Conservation (phyloP, 352 stramenopile species). For the Phytophthora macrochlamydospora region DNA sequence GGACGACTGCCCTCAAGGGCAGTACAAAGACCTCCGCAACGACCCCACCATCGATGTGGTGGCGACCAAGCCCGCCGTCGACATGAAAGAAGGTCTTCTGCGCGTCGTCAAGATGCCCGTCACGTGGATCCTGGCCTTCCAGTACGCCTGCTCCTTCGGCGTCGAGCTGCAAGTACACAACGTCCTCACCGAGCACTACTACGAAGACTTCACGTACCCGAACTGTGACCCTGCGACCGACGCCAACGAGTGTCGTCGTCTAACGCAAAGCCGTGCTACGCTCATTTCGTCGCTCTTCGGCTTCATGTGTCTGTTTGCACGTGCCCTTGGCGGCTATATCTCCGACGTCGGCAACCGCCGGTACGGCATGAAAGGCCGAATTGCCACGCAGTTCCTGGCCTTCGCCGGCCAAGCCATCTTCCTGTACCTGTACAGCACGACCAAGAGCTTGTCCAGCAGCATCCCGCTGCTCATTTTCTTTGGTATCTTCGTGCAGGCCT, state of each 20-base stretch:
- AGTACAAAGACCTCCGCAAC: conserved; percentile 84
- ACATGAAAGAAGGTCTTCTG: conserved; percentile 40
- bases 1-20: conserved; percentile 93
- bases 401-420: conserved; percentile 78
- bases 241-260: conserved; percentile 27
- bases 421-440: conserved; percentile 86
- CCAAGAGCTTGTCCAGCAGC: conserved; percentile 41
- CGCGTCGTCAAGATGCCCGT: conserved; percentile 58
- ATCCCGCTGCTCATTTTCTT: conserved; percentile 90
- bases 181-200: conserved; percentile 91
- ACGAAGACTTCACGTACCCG: conserved; percentile 77
- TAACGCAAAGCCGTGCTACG: conserved; percentile 50
- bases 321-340: conserved; percentile 81
- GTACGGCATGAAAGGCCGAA: conserved; percentile 87
- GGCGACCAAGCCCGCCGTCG: conserved; percentile 22
- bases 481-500: conserved; percentile 81
- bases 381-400: conserved; percentile 77
- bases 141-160: conserved; percentile 95
- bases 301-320: conserved; percentile 93
- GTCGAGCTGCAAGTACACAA: conserved; percentile 96
- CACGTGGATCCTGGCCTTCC: conserved; percentile 90
- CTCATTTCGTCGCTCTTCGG: conserved; percentile 93
- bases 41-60: conserved; percentile 10
- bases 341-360: conserved; percentile 79
- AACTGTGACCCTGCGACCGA: conserved; percentile 46